Base-by-base conservation (phyloP, 352 stramenopile species). In the Globisporangium uncinulatum region DNA sequence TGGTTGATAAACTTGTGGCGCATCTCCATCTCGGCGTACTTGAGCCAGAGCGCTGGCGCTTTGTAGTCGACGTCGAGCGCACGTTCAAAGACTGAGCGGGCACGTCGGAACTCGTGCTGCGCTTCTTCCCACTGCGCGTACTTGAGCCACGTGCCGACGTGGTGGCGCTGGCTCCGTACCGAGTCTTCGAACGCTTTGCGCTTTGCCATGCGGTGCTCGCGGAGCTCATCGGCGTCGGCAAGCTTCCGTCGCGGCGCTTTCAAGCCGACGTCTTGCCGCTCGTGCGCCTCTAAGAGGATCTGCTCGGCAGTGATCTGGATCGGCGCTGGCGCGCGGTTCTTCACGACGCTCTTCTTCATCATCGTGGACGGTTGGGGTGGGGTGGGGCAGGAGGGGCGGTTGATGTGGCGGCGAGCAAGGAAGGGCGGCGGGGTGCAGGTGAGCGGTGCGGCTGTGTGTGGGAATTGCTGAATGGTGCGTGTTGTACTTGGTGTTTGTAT, bases 271-370 rank as follows among this genome's bases (percentile, higher is more conserved):
- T 96, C 82, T 59, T 94, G 87, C 45, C 87, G 76, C 65, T 97
- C 86, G 64, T 96, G 83, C 9, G 91, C 88, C 69, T 98, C 94
- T 36, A 94, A 79, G 29, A 99, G 65, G 55, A 99, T 97, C 88
- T 99, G 97, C 79, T 99, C 97, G 21, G 97, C 96, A 41, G 95
- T 99, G 70, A 99, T 99, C 86, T 99, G 97, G 70, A 99, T 99
- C 47, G 95, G 86, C 65, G 97, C 97, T 6, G 97, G 95, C 61
- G 97, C 96, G 62, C 97, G 88, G 81, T 99, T 99, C 87, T 99
- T 99, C 4, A 99, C 95, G 36, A 76, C 67, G 63, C 77, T 87
- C 70, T 88, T 92, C 71, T 86, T 87, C 77, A 91, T 89, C 76
- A 86, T 89, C 57, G 37, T 58, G n/a, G n/a, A n/a, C n/a, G n/a